Evolutionary conservation across 441 rosid genomes (phyloP).

Genomic region (Adansonia madagascariensis): DNA sequence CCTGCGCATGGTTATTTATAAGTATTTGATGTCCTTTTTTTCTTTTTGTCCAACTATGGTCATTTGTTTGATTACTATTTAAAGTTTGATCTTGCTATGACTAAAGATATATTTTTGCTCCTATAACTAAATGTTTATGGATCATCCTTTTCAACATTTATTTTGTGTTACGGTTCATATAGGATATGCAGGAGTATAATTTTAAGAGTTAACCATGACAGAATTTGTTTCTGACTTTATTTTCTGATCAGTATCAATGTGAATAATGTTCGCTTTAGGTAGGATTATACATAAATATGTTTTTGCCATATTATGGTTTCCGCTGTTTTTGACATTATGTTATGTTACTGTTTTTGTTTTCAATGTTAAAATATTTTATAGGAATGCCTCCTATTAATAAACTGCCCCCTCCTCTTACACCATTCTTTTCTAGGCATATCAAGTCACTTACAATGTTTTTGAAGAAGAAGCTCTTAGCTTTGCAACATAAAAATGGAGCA

Average conservation of each 20-base stretch:
- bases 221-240: not conserved
- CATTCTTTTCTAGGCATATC: constrained; percentile 61
- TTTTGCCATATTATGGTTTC: not conserved
- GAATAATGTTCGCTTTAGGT: not conserved
- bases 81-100: not conserved
- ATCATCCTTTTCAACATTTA: not conserved
- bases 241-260: not conserved
- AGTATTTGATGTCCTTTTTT: not conserved
- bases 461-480: constrained; percentile 63
- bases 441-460: constrained; percentile 64
- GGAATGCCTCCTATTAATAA: not conserved
- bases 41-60: not conserved
- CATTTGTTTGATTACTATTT: not conserved
- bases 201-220: not conserved
- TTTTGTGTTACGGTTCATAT: not conserved
- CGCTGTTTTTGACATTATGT: not conserved
- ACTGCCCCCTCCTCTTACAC: not conserved
- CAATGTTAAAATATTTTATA: constrained; percentile 7
- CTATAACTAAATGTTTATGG: not conserved
- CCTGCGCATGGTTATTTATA: not conserved
- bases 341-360: not conserved
- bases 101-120: not conserved
- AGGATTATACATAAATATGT: not conserved
- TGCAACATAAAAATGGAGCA: constrained; percentile 72
- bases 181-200: constrained; percentile 1